Percentiles rank a stretch among this genome's conserved stretches.
phyloP scores from a whole-genome alignment of 148 eudicot genomes.

The Cornus controversa region DNA sequence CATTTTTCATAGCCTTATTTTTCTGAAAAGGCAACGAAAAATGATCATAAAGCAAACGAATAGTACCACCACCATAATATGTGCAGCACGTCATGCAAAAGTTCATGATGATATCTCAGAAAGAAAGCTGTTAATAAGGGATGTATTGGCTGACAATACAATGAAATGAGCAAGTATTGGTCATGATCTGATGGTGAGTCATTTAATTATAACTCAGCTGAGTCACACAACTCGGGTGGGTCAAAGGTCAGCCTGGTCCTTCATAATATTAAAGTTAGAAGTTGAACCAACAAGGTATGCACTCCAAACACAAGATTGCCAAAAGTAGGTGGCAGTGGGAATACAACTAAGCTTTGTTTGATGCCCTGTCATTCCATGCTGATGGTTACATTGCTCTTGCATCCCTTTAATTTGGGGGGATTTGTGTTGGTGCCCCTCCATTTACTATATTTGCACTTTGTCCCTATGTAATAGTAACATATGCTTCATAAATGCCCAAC shows the following conservation, averaged over 20 bases:
- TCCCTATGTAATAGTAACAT: too few species aligned
- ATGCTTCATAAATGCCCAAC: too few species aligned
- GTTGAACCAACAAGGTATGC: constrained; percentile 7
- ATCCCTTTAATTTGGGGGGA: not conserved
- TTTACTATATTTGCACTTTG: not conserved
- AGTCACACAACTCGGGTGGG: constrained; percentile 7
- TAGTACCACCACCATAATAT: constrained; percentile 9
- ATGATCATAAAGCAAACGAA: constrained; percentile 4
- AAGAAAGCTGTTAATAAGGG: constrained; percentile 41
- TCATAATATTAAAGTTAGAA: not conserved
- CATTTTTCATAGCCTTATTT: constrained; percentile 14
- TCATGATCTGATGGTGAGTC: not conserved
- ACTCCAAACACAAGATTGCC: constrained; percentile 40
- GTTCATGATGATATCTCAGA: constrained; percentile 18
- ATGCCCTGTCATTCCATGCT: constrained; percentile 23
- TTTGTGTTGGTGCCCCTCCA: not conserved
- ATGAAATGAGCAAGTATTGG: not conserved
- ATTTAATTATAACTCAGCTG: not conserved
- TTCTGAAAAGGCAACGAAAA: constrained; percentile 12
- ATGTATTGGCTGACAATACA: constrained; percentile 34
- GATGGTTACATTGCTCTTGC: not conserved
- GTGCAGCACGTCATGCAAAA: constrained; percentile 17
- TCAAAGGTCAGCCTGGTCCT: constrained; percentile 1
- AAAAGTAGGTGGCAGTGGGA: constrained; percentile 25
- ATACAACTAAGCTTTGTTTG: not conserved